Evolutionary conservation across 2,329 filamentous ascomycete species (phyloP).

Genomic region (Polychaeton citri): DNA sequence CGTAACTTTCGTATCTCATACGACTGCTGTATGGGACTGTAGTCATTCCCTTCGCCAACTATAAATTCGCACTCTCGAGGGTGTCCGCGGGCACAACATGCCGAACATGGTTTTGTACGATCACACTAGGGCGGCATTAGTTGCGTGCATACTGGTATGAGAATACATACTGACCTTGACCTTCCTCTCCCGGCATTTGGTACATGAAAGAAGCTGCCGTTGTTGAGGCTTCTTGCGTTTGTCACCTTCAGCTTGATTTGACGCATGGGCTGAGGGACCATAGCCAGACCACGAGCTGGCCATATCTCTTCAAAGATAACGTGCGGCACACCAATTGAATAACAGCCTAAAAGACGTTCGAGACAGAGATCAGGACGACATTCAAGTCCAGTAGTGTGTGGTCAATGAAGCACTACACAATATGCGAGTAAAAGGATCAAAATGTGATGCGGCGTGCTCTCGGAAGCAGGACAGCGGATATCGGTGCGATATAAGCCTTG

Average conservation of each 20-base stretch:
- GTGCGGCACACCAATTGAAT: too few species aligned
- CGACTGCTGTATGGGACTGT: conserved; percentile 33
- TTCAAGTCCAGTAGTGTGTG: too few species aligned
- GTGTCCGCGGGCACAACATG: conserved; percentile 34
- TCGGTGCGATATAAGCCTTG: too few species aligned
- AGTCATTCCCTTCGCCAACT: conserved; percentile 32
- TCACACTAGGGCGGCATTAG: conserved; percentile 25
- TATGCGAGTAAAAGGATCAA: too few species aligned
- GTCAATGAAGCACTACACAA: too few species aligned
- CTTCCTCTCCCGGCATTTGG: conserved; percentile 36
- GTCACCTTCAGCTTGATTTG: conserved; percentile 14
- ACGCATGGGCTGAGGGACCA: conserved; percentile 12
- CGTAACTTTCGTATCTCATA: conserved; percentile 35
- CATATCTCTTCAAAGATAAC: conserved; percentile 6
- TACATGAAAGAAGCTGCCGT: conserved; percentile 34
- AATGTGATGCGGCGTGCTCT: too few species aligned
- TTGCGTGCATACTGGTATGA: conserved; percentile 1
- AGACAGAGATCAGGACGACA: too few species aligned
- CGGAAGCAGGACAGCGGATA: too few species aligned
- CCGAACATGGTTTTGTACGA: conserved; percentile 36
- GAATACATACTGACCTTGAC: conserved; percentile 27
- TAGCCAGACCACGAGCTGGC: conserved; percentile 16
- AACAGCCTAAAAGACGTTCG: too few species aligned
- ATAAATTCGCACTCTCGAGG: conserved; percentile 35
- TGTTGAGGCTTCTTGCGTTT: conserved; percentile 26